Evolutionary conservation across 2,329 filamentous ascomycete species (phyloP).

Genomic region (Arthrinium phaeospermum): DNA sequence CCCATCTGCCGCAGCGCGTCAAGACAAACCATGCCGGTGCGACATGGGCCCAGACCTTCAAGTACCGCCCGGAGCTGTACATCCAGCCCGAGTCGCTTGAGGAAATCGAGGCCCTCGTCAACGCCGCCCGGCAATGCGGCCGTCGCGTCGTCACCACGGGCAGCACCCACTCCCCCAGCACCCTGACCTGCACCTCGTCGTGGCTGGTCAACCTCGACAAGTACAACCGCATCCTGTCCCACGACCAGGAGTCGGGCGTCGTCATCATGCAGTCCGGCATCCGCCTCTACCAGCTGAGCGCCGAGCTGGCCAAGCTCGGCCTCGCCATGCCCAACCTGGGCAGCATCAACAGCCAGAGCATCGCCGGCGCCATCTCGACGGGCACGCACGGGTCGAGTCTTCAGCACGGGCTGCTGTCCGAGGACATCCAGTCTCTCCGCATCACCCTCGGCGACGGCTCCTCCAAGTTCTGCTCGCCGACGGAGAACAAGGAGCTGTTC

Average conservation of each 20-base stretch:
- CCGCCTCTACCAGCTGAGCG: constrained; percentile 75
- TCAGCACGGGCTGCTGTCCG: constrained; percentile 81
- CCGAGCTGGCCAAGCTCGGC: constrained; percentile 74
- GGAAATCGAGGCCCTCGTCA: constrained; percentile 85
- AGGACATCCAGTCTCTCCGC: constrained; percentile 74
- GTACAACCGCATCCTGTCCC: constrained; percentile 72
- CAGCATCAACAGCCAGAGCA: constrained; percentile 92
- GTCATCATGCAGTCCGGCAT: constrained; percentile 90
- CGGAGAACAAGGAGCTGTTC: constrained; percentile 79
- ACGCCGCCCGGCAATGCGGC: constrained; percentile 79
- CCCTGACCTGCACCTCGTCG: constrained; percentile 88
- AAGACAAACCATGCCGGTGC: constrained; percentile 69
- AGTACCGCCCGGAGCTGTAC: constrained; percentile 87
- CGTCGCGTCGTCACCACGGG: constrained; percentile 86
- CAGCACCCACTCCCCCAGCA: constrained; percentile 89
- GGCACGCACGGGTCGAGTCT: constrained; percentile 92
- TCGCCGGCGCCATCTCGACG: constrained; percentile 90
- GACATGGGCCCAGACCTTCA: constrained; percentile 95
- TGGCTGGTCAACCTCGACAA: constrained; percentile 96
- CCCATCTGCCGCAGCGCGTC: constrained; percentile 16
- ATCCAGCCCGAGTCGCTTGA: constrained; percentile 79
- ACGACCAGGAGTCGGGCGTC: constrained; percentile 69
- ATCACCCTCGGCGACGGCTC: constrained; percentile 84
- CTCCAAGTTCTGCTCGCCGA: constrained; percentile 71
- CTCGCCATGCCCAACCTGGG: constrained; percentile 91